phyloP scores from a whole-genome alignment of 768 basidiomycete genomes.

The Astraeus odoratus region DNA sequence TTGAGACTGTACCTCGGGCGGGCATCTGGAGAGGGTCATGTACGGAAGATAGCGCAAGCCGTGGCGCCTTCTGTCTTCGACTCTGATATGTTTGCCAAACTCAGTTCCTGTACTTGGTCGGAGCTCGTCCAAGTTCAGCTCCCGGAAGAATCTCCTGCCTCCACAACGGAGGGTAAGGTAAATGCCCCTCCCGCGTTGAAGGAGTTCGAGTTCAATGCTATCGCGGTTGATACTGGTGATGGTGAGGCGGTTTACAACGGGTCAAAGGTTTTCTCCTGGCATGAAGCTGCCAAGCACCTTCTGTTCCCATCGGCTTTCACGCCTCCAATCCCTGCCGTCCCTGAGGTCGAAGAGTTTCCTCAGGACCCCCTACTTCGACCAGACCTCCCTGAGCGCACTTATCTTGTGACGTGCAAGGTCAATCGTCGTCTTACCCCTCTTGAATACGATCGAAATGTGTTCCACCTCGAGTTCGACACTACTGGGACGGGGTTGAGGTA shows the following conservation, averaged over 20 bases:
- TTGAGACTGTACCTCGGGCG: conserved; percentile 75
- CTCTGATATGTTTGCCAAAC: conserved; percentile 35
- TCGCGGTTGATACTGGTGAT: conserved; percentile 55
- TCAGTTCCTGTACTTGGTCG: conserved; percentile 59
- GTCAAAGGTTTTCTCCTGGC: conserved; percentile 63
- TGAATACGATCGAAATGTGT: conserved; percentile 97
- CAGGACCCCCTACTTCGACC: conserved; percentile 75
- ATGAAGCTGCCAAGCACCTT: conserved; percentile 82
- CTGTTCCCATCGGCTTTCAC: conserved; percentile 81
- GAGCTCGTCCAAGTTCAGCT: conserved; percentile 53
- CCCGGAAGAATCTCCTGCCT: conserved; percentile 17
- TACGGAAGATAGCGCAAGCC: conserved; percentile 45
- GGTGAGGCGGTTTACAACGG: conserved; percentile 56
- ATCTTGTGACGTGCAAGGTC: conserved; percentile 87
- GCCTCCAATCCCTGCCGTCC: conserved; percentile 33
- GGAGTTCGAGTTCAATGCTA: conserved; percentile 66
- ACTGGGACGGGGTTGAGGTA: conserved; percentile 91
- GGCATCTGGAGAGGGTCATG: conserved; percentile 44
- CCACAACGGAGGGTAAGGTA: conserved; percentile 16
- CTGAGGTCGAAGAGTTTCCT: conserved; percentile 35
- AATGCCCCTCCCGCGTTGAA: conserved; percentile 35
- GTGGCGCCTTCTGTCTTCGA: conserved; percentile 40
- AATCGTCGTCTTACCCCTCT: conserved; percentile 91
- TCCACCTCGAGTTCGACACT: conserved; percentile 96
- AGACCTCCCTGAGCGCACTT: conserved; percentile 83